phyloP scores from a whole-genome alignment of 805 yeast genomes.

The Saccharomycopsis babjevae region DNA sequence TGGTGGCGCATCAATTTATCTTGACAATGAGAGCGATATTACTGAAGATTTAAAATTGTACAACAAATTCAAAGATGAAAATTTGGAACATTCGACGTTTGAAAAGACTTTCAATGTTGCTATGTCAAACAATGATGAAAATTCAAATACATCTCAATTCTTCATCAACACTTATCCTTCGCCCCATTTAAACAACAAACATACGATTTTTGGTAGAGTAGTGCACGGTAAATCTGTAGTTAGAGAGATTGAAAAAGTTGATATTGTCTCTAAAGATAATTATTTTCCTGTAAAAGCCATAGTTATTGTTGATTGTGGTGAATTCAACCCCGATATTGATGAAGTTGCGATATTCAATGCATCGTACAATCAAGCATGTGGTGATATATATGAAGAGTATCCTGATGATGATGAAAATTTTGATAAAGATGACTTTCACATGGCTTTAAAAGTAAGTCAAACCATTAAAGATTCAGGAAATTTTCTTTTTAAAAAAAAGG shows the following conservation, averaged over 20 bases:
- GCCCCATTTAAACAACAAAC: conserved; percentile 68
- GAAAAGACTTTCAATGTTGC: conserved; percentile 44
- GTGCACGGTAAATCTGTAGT: conserved; percentile 58
- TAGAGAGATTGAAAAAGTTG: conserved; percentile 48
- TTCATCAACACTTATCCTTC: conserved; percentile 61
- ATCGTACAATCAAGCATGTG: conserved; percentile 47
- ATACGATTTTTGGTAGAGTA: conserved; percentile 69
- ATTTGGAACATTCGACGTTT: conserved; percentile 29
- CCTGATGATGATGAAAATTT: conserved; percentile 64
- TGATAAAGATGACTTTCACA: conserved; percentile 44
- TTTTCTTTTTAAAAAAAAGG: conserved; percentile 43
- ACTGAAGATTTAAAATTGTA: conserved; percentile 23
- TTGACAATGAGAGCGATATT: conserved; percentile 22
- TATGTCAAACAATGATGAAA: conserved; percentile 50
- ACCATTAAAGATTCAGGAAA: conserved; percentile 63
- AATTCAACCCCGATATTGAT: conserved; percentile 42
- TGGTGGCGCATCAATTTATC: conserved; percentile 38
- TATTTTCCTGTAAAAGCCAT: conserved; percentile 35
- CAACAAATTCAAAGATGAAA: conserved; percentile 48
- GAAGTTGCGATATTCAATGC: conserved; percentile 52
- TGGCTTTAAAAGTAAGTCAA: conserved; percentile 39
- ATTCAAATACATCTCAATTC: conserved; percentile 55
- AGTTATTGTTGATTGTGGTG: conserved; percentile 48
- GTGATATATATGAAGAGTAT: conserved; percentile 64
- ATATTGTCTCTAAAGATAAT: conserved; percentile 30